Evolutionary conservation across 2,329 filamentous ascomycete species (phyloP), one percentile per base, ranked within the genome.

Genomic region (Colletotrichum sp.): DNA sequence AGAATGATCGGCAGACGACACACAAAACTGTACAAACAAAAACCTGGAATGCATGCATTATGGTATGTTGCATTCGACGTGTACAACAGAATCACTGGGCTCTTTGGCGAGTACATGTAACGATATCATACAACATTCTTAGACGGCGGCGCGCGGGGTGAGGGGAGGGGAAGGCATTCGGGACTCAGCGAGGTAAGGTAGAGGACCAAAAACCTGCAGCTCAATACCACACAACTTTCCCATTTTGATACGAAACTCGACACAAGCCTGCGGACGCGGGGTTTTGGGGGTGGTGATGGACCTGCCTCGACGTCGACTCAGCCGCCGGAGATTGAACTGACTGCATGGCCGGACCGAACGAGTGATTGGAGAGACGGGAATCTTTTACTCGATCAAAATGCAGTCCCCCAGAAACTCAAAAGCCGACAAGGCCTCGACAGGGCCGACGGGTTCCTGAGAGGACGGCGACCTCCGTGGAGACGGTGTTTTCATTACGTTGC

Each of bases 121-220:
- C 75, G 75, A 77, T 77, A 76, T 69, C 72, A 76, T 71, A 71
- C 71, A 75, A 70, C 49, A 63, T 36, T 71, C n/a, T 49, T 77
- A 74, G 74, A 76, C 74, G 74, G 74, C 29, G 70, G 30, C 49
- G 15, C 16, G 70, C 44, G 44, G 61, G 64, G 36, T 9, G n/a
- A 55, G 27, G 8, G 29, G 25, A 62, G 39, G 22, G 55, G 25
- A 16, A 8, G 52, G 66, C 52, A 63, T 55, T 27, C 70, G 36
- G 36, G 32, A 25, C n/a, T 52, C 44, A 52, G 44, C 44, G 44
- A 52, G n/a, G 44, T 25, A n/a, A 63, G 57, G 27, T 62, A 65
- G 73, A 64, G 32, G 34, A 29, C 32, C 34, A 57, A 57, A 32
- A 69, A n/a, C 52, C 72, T 75, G 62, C 65, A 71, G 55, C 72